A percentile compares a stretch with the other conserved stretches of the same genome.
Evolutionary conservation across 208 protist species (phyloP).

Genomic region (Trichomonas vaginalis): DNA sequence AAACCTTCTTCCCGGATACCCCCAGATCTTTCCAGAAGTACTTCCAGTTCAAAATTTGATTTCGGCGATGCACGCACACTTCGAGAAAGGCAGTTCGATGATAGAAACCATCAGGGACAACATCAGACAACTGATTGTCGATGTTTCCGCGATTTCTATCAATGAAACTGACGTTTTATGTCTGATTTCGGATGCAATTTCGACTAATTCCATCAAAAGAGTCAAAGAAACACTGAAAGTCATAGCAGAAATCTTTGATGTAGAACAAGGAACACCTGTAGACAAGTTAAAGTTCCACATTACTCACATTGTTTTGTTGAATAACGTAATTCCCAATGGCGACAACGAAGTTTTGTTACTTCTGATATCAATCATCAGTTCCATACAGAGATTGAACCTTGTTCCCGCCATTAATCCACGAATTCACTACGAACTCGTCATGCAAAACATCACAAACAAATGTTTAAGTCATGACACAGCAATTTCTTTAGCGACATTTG

Average conservation of each 20-base stretch:
- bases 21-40: neutral
- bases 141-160: neutral
- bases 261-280: neutral
- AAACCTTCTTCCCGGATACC: neutral
- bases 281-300: neutral
- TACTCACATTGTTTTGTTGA: neutral
- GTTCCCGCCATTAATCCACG: neutral
- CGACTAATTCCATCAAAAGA: neutral
- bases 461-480: neutral
- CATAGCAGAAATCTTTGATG: neutral
- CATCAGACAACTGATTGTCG: neutral
- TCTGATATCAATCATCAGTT: neutral
- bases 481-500: neutral
- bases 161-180: neutral
- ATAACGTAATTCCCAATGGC: neutral
- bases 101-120: neutral
- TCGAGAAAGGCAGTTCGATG: neutral
- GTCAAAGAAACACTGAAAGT: neutral
- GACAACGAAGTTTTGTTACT: neutral
- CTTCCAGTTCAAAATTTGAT: neutral
- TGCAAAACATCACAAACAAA: neutral
- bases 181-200: neutral
- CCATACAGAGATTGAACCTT: neutral
- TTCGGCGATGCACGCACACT: neutral
- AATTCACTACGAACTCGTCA: neutral